These are phyloP conservation scores for Solanum lycopersicoides DNA, from an alignment of 257 asterid species.

Conservation along the genomic window DNA sequence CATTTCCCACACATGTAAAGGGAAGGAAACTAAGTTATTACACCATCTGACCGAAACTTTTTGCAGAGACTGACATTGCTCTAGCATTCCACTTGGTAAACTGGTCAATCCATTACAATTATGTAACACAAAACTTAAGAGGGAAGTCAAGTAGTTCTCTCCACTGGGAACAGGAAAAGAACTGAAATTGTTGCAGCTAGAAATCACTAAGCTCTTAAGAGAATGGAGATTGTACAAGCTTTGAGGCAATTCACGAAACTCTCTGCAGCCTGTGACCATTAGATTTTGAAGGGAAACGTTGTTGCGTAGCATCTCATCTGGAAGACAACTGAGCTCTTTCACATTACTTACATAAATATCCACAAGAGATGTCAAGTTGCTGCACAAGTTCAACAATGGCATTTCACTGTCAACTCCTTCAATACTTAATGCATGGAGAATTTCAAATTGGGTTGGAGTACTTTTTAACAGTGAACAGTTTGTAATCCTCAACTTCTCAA, in stretches of 20 bases:
- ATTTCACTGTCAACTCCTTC: neutral
- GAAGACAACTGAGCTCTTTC: neutral
- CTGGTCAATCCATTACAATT: neutral
- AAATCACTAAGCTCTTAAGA: neutral
- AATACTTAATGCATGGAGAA: neutral
- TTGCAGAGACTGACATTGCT: neutral
- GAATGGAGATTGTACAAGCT: neutral
- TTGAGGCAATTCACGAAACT: conserved; percentile 2
- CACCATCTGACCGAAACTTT: rapidly evolving
- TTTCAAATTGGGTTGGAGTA: conserved; percentile 17
- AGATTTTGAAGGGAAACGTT: neutral
- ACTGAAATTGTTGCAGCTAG: neutral
- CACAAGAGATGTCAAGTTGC: neutral
- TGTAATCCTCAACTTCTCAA: neutral
- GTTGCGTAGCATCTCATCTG: neutral
- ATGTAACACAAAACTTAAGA: rapidly evolving
- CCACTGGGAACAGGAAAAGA: neutral
- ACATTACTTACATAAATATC: rapidly evolving
- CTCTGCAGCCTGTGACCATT: rapidly evolving
- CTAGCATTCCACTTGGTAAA: conserved; percentile 5
- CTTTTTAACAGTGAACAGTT: neutral
- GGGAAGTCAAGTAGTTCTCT: neutral
- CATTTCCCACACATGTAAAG: neutral
- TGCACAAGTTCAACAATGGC: conserved; percentile 1
- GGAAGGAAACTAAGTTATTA: neutral